Conservation (phyloP, 805 yeast species). For the Candida germanica region DNA sequence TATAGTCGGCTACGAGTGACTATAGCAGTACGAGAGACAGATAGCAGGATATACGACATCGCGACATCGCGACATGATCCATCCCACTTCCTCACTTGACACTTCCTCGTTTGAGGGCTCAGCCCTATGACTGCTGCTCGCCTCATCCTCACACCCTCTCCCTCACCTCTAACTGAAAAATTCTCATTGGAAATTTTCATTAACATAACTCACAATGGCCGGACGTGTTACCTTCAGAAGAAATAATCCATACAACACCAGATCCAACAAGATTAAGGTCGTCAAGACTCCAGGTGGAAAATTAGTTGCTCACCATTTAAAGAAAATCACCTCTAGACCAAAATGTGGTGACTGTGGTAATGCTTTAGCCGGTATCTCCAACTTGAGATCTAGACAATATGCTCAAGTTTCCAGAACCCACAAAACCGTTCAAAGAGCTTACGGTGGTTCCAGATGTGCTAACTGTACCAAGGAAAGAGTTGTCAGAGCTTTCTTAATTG, state of each 20-base stretch:
- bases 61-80: too few relatives aligned
- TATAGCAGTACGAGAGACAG: too few relatives aligned
- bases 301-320: slow-evolving; percentile 95
- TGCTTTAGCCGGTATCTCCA: slow-evolving; percentile 82
- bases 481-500: slow-evolving; percentile 98
- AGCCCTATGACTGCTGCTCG: slow-evolving; percentile 5
- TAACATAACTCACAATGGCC: slow-evolving; percentile 69
- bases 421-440: slow-evolving; percentile 98
- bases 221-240: slow-evolving; percentile 99
- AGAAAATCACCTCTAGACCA: slow-evolving; percentile 85
- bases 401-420: slow-evolving; percentile 92
- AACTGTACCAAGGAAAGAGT: slow-evolving; percentile 99
- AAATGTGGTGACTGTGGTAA: slow-evolving; percentile 87
- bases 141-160: slow-evolving; percentile 1
- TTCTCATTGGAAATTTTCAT: slow-evolving; percentile 14
- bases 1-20: too few relatives aligned
- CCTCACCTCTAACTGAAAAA: slow-evolving; percentile 10
- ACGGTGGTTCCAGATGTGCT: slow-evolving; percentile 99
- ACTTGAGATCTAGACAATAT: slow-evolving; percentile 98
- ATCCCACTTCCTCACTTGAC: neutral
- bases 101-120: neutral
- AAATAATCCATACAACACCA: slow-evolving; percentile 99
- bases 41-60: too few relatives aligned
- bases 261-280: slow-evolving; percentile 98
- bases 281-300: slow-evolving; percentile 99